A percentile compares a stretch with the other conserved stretches of the same genome.
phyloP scores from a whole-genome alignment of 805 yeast species.

The Starmerella vitae region DNA sequence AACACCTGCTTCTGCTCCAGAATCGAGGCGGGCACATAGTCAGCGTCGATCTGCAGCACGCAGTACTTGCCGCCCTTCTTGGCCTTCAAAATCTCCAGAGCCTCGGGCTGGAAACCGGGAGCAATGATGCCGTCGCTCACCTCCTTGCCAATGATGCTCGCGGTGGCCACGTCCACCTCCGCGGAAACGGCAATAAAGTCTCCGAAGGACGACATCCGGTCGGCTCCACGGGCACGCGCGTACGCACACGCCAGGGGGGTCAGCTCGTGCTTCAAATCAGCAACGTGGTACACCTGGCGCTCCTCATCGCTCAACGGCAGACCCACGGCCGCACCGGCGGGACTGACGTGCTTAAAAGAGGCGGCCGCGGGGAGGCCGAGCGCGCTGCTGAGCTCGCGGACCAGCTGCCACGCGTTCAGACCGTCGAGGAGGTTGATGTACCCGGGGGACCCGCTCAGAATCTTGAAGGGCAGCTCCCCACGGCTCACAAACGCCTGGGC shows the following conservation, averaged over 20 bases:
- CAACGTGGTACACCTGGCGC: constrained; percentile 89
- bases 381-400: constrained; percentile 88
- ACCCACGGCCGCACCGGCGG: constrained; percentile 98
- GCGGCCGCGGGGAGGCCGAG: constrained; percentile 97
- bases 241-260: constrained; percentile 96
- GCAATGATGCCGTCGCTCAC: constrained; percentile 98
- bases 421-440: constrained; percentile 95
- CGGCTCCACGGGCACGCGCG: constrained; percentile 99
- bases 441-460: constrained; percentile 89
- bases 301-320: constrained; percentile 81
- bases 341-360: constrained; percentile 95
- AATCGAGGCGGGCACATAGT: constrained; percentile 58
- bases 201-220: constrained; percentile 98
- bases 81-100: constrained; percentile 71
- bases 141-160: constrained; percentile 91
- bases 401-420: constrained; percentile 96
- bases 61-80: constrained; percentile 98
- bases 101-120: constrained; percentile 89
- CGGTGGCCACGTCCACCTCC: constrained; percentile 92
- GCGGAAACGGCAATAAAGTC: constrained; percentile 96
- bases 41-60: constrained; percentile 90
- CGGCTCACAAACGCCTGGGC: constrained; percentile 88
- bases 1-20: constrained; percentile 88
- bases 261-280: constrained; percentile 73
- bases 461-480: constrained; percentile 88